Evolutionary conservation across 164 flowering plant genomes (phyloP).

Genomic region (Platanus orientalis): DNA sequence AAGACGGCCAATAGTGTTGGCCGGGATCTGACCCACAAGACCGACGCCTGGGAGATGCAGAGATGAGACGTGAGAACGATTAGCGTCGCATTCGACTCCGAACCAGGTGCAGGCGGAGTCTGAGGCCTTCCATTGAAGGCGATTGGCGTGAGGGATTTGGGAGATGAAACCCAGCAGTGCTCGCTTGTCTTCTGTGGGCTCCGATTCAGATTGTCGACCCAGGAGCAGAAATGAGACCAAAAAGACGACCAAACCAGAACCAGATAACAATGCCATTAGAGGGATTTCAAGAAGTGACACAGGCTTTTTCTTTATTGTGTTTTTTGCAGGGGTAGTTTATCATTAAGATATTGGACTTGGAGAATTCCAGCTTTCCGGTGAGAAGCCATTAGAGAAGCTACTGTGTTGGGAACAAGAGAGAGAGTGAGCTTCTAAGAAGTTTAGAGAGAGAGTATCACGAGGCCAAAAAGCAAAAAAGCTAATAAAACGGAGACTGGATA

Average conservation of each 20-base stretch:
- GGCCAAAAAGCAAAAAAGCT: slow-evolving; percentile 6
- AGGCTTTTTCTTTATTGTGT: neutral
- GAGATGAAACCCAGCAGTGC: slow-evolving; percentile 61
- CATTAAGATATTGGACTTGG: slow-evolving; percentile 3
- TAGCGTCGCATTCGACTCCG: slow-evolving; percentile 62
- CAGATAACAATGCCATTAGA: slow-evolving; percentile 27
- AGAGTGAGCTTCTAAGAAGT: neutral
- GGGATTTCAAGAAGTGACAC: neutral
- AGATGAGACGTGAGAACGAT: slow-evolving; percentile 29
- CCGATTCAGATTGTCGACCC: slow-evolving; percentile 32
- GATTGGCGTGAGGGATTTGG: slow-evolving; percentile 42
- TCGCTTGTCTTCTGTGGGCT: slow-evolving; percentile 67
- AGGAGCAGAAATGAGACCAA: slow-evolving; percentile 8
- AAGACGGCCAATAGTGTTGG: slow-evolving; percentile 51
- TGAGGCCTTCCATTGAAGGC: slow-evolving; percentile 66
- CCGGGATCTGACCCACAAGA: slow-evolving; percentile 66
- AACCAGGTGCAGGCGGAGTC: slow-evolving; percentile 72
- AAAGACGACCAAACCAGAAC: slow-evolving; percentile 6
- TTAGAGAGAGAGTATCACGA: slow-evolving; percentile 9
- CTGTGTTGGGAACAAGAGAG: slow-evolving; percentile 9
- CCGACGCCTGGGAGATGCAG: slow-evolving; percentile 84
- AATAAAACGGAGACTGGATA: neutral
- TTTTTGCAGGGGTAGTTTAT: slow-evolving; percentile 1
- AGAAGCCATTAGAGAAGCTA: slow-evolving; percentile 17
- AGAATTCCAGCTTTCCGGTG: slow-evolving; percentile 18